Evolutionary conservation across 202 grass and related monocot genomes (phyloP).

Genomic region (Hordeum pubiflorum): DNA sequence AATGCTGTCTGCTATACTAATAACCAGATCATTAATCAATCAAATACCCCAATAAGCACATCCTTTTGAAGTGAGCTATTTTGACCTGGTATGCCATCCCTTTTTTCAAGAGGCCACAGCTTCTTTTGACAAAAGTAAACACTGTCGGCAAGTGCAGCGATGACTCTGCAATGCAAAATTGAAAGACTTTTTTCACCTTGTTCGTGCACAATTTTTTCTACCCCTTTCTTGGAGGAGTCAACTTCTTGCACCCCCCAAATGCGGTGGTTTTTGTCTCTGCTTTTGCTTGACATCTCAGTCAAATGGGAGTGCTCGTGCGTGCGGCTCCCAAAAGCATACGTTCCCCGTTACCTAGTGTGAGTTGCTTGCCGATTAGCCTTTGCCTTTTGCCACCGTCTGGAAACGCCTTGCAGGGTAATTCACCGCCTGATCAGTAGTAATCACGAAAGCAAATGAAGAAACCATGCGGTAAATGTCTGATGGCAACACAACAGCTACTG

Average conservation of each 20-base stretch:
- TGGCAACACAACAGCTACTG: slow-evolving; percentile 4
- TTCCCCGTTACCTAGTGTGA: background rate
- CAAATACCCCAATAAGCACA: slow-evolving; percentile 16
- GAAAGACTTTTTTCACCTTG: slow-evolving; percentile 26
- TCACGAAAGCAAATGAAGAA: background rate
- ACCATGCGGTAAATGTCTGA: background rate
- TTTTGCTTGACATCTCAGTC: slow-evolving; percentile 18
- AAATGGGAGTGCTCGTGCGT: slow-evolving; percentile 15
- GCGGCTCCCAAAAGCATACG: slow-evolving; percentile 24
- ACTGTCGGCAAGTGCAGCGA: slow-evolving; percentile 38
- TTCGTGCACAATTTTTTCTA: background rate
- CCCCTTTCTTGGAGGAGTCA: slow-evolving; percentile 10
- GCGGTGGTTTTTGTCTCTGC: slow-evolving; percentile 22
- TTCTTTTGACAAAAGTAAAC: slow-evolving; percentile 9
- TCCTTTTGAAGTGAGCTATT: slow-evolving; percentile 10
- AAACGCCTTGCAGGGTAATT: slow-evolving; percentile 22
- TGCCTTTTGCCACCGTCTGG: background rate
- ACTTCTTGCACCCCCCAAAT: background rate
- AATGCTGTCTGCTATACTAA: background rate
- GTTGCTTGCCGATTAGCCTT: background rate
- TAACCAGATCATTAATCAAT: slow-evolving; percentile 9
- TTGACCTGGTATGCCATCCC: background rate
- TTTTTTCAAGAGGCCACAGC: background rate
- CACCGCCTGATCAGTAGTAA: background rate
- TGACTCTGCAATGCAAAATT: background rate